These are phyloP conservation scores for Dothistroma pini DNA, from an alignment of 2,329 filamentous ascomycete genomes.

Conservation along the genomic window DNA sequence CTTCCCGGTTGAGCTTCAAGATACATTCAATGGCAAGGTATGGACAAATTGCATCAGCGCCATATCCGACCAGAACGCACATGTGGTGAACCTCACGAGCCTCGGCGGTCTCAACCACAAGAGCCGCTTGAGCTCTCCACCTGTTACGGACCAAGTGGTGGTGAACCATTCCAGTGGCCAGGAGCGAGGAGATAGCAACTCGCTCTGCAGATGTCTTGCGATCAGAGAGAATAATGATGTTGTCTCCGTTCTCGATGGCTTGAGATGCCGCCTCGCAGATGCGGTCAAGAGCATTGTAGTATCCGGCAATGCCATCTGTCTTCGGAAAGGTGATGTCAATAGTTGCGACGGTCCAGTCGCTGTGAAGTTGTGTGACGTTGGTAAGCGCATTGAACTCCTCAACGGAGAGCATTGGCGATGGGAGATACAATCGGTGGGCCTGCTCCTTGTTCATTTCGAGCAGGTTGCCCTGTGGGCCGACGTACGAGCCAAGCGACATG, in stretches of 20 bases:
- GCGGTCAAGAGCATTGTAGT: slow-evolving; percentile 78
- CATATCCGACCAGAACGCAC: slow-evolving; percentile 96
- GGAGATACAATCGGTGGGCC: slow-evolving; percentile 78
- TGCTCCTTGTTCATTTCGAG: slow-evolving; percentile 90
- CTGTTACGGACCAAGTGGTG: slow-evolving; percentile 94
- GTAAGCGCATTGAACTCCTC: slow-evolving; percentile 86
- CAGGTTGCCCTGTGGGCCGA: slow-evolving; percentile 91
- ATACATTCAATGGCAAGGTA: slow-evolving; percentile 97
- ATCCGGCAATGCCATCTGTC: slow-evolving; percentile 74
- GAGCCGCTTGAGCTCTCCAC: slow-evolving; percentile 83
- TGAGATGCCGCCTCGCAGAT: slow-evolving; percentile 83
- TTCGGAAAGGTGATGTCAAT: slow-evolving; percentile 96
- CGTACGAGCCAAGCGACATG: slow-evolving; percentile 96
- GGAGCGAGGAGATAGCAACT: slow-evolving; percentile 77
- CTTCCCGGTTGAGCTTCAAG: slow-evolving; percentile 91
- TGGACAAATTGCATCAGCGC: slow-evolving; percentile 89
- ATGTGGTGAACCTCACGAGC: slow-evolving; percentile 98
- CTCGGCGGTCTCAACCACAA: slow-evolving; percentile 89
- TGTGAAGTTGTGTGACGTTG: slow-evolving; percentile 68
- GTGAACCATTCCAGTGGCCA: slow-evolving; percentile 91
- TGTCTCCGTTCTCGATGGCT: slow-evolving; percentile 78
- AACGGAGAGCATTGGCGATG: slow-evolving; percentile 83
- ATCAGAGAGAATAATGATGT: slow-evolving; percentile 85
- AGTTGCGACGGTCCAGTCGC: slow-evolving; percentile 79
- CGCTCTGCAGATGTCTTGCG: slow-evolving; percentile 78